phyloP scores from a whole-genome alignment of 148 eudicot species.

The Drosera capensis region DNA sequence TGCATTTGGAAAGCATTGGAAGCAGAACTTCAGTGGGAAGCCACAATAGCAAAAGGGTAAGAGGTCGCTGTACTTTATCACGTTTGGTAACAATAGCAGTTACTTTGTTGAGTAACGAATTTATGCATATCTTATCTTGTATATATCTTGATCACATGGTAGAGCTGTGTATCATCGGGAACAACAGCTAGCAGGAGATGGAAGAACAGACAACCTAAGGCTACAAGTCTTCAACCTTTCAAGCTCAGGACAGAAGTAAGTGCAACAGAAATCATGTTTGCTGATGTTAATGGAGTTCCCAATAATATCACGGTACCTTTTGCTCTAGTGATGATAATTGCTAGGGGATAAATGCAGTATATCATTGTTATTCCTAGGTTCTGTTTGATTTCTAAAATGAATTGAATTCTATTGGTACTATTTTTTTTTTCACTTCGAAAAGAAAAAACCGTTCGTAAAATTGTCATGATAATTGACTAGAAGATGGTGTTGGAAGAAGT shows the following conservation, averaged over 20 bases:
- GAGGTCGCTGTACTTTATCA: constrained; percentile 4
- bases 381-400: no score
- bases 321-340: no score
- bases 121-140: background rate
- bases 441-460: no score
- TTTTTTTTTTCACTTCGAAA: no score
- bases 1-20: background rate
- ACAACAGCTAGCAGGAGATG: constrained; percentile 39
- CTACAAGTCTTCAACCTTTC: constrained; percentile 63
- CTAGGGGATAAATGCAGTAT: no score
- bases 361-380: no score
- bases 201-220: constrained; percentile 46
- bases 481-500: no score
- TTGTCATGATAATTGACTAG: no score
- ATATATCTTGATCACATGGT: constrained; percentile 3
- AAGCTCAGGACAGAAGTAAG: constrained; percentile 85
- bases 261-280: no score
- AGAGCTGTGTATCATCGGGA: constrained; percentile 62
- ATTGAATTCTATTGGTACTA: no score
- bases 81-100: background rate
- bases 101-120: background rate
- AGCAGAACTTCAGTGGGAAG: background rate
- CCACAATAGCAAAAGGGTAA: constrained; percentile 19
- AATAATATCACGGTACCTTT: no score
- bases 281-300: background rate